Conservation (phyloP, 177 flowering plant genomes). For the Vitis hybrid region DNA sequence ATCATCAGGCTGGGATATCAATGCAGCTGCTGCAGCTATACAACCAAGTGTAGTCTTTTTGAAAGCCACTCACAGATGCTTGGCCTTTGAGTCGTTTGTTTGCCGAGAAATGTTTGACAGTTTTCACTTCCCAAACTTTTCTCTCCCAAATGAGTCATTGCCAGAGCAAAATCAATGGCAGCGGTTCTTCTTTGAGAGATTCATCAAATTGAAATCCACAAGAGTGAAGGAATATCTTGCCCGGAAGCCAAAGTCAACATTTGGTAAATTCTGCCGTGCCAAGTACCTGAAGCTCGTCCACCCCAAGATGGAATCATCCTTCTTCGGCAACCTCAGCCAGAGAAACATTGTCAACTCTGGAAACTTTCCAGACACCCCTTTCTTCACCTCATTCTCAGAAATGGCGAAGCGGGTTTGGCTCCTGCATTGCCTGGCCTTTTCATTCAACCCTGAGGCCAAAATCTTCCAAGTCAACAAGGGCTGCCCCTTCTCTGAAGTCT, state of each 20-base stretch:
- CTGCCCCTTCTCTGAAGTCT: conserved; percentile 43
- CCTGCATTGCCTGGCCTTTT: conserved; percentile 43
- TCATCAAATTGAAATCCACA: conserved; percentile 31
- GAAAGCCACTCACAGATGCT: conserved; percentile 46
- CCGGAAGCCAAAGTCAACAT: conserved; percentile 31
- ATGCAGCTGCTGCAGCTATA: conserved; percentile 54
- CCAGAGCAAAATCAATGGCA: conserved; percentile 15
- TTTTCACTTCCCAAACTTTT: conserved; percentile 50
- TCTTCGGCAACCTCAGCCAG: conserved; percentile 30
- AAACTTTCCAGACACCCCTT: conserved; percentile 30
- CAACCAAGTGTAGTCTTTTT: conserved; percentile 35
- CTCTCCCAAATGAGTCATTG: conserved; percentile 19
- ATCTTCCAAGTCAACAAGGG: conserved; percentile 35
- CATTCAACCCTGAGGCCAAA: conserved; percentile 34
- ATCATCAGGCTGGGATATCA: conserved; percentile 67
- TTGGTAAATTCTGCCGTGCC: conserved; percentile 32
- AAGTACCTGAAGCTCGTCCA: conserved; percentile 42
- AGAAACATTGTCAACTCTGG: conserved; percentile 28
- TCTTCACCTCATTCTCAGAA: conserved; percentile 35
- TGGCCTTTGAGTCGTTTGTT: conserved; percentile 71
- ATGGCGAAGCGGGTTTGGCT: conserved; percentile 51
- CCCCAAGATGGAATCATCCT: conserved; percentile 42
- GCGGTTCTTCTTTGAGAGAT: conserved; percentile 29
- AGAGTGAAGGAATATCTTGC: conserved; percentile 29
- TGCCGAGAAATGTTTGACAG: conserved; percentile 62